Base-by-base conservation (phyloP, 1,284 basidiomycete genomes). In the Cutaneotrichosporon mucoides region DNA sequence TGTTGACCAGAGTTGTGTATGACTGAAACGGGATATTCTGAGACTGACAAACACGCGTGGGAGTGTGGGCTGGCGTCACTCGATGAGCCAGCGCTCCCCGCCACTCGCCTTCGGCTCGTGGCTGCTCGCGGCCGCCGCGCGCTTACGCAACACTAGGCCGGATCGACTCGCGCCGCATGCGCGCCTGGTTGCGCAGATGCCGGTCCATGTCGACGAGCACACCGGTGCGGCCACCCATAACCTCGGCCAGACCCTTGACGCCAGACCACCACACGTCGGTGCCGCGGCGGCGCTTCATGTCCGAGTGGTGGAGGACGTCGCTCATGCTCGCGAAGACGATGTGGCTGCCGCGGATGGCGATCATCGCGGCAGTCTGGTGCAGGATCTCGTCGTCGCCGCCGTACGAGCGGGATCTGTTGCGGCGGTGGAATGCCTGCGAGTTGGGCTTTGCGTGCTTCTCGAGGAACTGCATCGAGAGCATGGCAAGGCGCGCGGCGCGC, bases 401-500 rank as follows among this genome's bases (percentile, higher is more conserved):
- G 12, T 40, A 40, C 12, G 38, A 40, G 38, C 38, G 38, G 53
- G 50, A 52, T 47, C 45, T 57, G 56, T 49, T 35, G 49, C 48
- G 36, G 24, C 64, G 63, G 53, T 55, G 57, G 56, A 45, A 62
- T 38, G 60, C 42, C 54, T 76, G 71, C 13, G 73, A 68, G 63
- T 75, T 65, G 36, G 73, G 75, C 12, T 65, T 80, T 67, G 89
- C 88, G 66, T 96, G 86, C 58, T 84, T 76, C 78, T 98, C 95
- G 66, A 99, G 83, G 84, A 97, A 98, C 53, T 86, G 81, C 88
- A 98, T 94, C 81, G 91, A 95, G 68, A 90, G 88, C 63, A 96
- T 82, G 7, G 94, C 88, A 44, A 98, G 83, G 48, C 94, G 88
- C 1, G 90, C 89, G 1, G 92, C 95, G 15, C 92, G 88, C 0